These are phyloP conservation scores for Myxozyma monticola DNA, from an alignment of 805 yeast genomes.

Conservation along the genomic window DNA sequence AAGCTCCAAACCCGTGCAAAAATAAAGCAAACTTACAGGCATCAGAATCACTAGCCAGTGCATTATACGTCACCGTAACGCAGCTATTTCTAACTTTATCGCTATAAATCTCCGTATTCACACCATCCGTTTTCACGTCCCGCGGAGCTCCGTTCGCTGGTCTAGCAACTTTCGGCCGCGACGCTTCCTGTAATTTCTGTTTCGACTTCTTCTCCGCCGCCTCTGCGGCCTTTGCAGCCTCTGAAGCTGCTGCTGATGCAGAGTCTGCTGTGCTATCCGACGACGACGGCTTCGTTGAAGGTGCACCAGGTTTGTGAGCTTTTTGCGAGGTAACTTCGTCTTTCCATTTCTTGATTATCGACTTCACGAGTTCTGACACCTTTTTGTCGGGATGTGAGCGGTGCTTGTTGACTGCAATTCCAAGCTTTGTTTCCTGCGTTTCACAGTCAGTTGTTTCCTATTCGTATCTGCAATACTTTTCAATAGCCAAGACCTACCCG, in stretches of 20 bases:
- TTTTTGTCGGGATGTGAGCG: constrained; percentile 64
- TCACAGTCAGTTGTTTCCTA: not conserved
- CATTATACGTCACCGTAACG: constrained; percentile 80
- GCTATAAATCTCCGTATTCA: constrained; percentile 65
- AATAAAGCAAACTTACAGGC: constrained; percentile 32
- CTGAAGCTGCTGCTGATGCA: constrained; percentile 25
- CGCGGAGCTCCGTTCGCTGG: constrained; percentile 53
- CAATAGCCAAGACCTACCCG: constrained; percentile 45
- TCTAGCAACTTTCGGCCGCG: constrained; percentile 14
- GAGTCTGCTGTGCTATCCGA: no score
- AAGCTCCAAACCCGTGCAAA: not conserved
- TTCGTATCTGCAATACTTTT: not conserved
- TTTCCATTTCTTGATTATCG: constrained; percentile 84
- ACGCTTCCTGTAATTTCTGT: not conserved
- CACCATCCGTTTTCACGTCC: constrained; percentile 78
- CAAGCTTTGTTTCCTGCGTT: constrained; percentile 81
- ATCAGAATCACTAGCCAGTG: constrained; percentile 77
- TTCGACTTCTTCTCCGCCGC: constrained; percentile 17
- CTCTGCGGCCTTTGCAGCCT: constrained; percentile 24
- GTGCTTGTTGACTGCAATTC: constrained; percentile 90
- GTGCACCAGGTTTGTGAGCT: constrained; percentile 23
- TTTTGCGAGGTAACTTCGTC: constrained; percentile 65
- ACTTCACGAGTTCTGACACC: constrained; percentile 69
- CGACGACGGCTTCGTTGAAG: constrained; percentile 30
- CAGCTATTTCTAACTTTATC: constrained; percentile 83